Percentiles rank a stretch among this genome's conserved stretches.
Evolutionary conservation across 495 filamentous ascomycete species (phyloP).

Genomic region (Aspergillus bridgeri): DNA sequence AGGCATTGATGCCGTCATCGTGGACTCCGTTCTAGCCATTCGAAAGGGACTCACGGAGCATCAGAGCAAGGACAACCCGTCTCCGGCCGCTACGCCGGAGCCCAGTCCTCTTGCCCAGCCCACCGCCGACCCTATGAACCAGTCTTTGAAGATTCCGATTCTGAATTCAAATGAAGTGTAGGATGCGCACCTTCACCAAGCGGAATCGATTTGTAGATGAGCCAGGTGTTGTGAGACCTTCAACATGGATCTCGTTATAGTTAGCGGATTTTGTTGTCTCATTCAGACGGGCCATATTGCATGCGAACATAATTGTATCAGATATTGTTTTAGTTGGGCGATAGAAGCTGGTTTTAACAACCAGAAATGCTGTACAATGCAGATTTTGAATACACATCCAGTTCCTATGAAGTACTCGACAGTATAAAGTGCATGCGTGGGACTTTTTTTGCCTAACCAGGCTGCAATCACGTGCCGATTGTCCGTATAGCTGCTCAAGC

Average conservation of each 20-base stretch:
- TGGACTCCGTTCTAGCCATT: conserved; percentile 86
- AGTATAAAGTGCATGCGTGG: background rate
- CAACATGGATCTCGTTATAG: background rate
- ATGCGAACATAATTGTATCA: background rate
- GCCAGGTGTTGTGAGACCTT: background rate
- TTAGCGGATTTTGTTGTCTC: background rate
- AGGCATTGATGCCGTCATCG: conserved; percentile 95
- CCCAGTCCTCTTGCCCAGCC: conserved; percentile 27
- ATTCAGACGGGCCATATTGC: too few species aligned
- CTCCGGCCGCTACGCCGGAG: conserved; percentile 23
- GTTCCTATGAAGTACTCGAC: too few species aligned
- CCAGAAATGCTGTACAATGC: background rate
- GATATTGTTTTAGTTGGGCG: background rate
- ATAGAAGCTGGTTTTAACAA: conserved; percentile 2
- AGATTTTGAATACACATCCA: background rate
- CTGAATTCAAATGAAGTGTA: conserved; percentile 27
- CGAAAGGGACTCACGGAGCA: conserved; percentile 62
- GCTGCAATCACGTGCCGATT: background rate
- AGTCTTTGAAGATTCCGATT: conserved; percentile 29
- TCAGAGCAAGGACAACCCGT: conserved; percentile 25
- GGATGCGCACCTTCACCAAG: conserved; percentile 15
- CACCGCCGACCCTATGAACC: conserved; percentile 19
- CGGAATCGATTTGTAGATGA: conserved; percentile 1
- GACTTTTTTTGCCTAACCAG: background rate
- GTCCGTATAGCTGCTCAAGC: background rate